phyloP scores from a whole-genome alignment of 176 grass and related monocot genomes.

The Carex littledalei region DNA sequence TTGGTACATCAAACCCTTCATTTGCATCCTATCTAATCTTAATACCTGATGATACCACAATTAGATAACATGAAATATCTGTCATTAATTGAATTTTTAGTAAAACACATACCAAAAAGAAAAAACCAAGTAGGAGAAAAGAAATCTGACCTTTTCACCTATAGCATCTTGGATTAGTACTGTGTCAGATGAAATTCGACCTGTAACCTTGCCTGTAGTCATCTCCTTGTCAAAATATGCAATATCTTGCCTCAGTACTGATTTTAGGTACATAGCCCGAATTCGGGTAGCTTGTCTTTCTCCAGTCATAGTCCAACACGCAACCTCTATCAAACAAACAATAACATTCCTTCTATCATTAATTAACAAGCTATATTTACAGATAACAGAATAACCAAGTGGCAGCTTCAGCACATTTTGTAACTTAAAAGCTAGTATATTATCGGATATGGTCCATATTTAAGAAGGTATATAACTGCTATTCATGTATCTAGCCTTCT shows the following conservation, averaged over 20 bases:
- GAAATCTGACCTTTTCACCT: constrained; percentile 51
- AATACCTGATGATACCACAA: neutral
- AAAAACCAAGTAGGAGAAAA: neutral
- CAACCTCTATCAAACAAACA: constrained; percentile 40
- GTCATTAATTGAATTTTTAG: neutral
- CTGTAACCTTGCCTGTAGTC: constrained; percentile 44
- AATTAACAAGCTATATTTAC: neutral
- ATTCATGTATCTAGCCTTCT: neutral
- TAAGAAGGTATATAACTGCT: neutral
- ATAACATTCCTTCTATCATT: neutral
- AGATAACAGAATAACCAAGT: neutral
- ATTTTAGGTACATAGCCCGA: constrained; percentile 65
- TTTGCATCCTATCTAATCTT: neutral
- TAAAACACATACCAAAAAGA: neutral
- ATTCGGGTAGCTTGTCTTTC: constrained; percentile 62
- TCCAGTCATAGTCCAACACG: constrained; percentile 76
- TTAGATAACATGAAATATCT: neutral
- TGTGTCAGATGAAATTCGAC: constrained; percentile 59
- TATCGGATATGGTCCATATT: neutral
- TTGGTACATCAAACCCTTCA: neutral
- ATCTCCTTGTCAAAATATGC: constrained; percentile 71
- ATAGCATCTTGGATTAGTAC: constrained; percentile 64
- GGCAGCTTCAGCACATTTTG: neutral
- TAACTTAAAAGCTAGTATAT: neutral
- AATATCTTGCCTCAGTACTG: constrained; percentile 69